Base-by-base conservation (phyloP, 2,329 filamentous ascomycete species). In the Colletotrichum navitas region DNA sequence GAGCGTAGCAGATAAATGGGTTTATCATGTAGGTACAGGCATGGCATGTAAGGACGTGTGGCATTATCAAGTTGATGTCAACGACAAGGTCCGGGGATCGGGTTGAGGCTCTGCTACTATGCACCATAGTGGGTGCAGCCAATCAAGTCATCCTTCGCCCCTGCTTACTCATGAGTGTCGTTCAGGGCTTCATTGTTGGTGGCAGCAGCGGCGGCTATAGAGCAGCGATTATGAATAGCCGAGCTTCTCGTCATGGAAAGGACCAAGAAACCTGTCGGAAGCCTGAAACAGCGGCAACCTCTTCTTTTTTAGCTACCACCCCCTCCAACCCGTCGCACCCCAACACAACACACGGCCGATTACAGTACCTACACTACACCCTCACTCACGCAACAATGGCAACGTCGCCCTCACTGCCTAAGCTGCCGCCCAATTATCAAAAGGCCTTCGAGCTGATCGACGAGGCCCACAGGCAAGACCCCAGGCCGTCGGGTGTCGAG, bases 381-480 rank as follows among this genome's bases (percentile, higher is more conserved):
- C 39, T 21, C 45, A 47, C 18, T 32, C 60, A 56, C 36, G 16
- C 43, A 34, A 62, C 34, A 62, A 66, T 70, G 70, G 52, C 52
- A 43, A 36, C 47, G 26, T 34, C 36, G 18, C 45, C 39, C 26
- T 69, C 67, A 34, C 29, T 83, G 4, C 77, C 79, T 18, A 67
- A 78, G 2, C 80, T 87, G 36, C 77, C 82, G 1, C 74, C 76
- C 11, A 81, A 82, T 73, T 89, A 85, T 70, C 79, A 79, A 52
- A 80, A 81, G 64, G 92, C 92, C 34, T 83, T 94, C 51, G 79
- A 85, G 47, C 86, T 90, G 75, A 95, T 97, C 77, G 93, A 96
- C 82, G 86, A 88, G 66, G 93, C 92, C 54, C 82, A 83, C 73
- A 76, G 78, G 51, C 63, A 80, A 52, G 82, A 83, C 68, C 77